A percentile compares a stretch with the other conserved stretches of the same genome.
These are phyloP conservation scores for Gaeumannomyces tritici DNA, from an alignment of 2,329 filamentous ascomycete species.

Conservation along the genomic window DNA sequence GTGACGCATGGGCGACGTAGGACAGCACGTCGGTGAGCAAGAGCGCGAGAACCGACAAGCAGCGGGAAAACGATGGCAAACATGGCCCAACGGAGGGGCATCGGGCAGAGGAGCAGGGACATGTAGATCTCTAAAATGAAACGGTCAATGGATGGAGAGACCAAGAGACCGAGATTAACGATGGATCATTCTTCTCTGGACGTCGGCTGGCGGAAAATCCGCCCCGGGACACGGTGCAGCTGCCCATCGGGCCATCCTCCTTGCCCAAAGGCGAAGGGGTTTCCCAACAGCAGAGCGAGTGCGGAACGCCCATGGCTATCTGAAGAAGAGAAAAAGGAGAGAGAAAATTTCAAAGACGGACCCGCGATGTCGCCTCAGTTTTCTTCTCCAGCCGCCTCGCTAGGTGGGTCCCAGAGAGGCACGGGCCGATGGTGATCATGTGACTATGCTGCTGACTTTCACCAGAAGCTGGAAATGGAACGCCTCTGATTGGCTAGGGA, in stretches of 20 bases:
- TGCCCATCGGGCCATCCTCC: background rate
- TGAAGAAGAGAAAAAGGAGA: conserved; percentile 27
- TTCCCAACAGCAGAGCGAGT: conserved; percentile 9
- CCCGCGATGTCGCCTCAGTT: background rate
- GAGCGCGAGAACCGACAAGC: too few relatives aligned
- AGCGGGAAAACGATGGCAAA: too few relatives aligned
- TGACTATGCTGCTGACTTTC: conserved; percentile 13
- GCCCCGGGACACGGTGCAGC: conserved; percentile 5
- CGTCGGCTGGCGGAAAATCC: conserved; percentile 20
- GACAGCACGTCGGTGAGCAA: background rate
- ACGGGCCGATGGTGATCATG: conserved; percentile 8
- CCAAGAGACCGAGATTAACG: conserved; percentile 46
- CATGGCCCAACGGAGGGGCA: background rate
- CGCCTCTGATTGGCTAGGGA: conserved; percentile 26
- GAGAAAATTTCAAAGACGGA: conserved; percentile 3
- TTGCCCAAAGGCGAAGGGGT: conserved; percentile 9
- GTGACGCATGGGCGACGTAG: background rate
- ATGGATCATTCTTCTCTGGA: conserved; percentile 43
- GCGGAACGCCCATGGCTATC: conserved; percentile 41
- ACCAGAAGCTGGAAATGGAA: conserved; percentile 7
- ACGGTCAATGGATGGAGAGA: conserved; percentile 40
- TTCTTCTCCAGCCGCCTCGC: background rate
- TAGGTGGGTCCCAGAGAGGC: background rate
- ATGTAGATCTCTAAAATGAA: conserved; percentile 51
- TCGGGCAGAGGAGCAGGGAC: background rate